Conservation (phyloP, 805 yeast species). For the Candida hungchunana region DNA sequence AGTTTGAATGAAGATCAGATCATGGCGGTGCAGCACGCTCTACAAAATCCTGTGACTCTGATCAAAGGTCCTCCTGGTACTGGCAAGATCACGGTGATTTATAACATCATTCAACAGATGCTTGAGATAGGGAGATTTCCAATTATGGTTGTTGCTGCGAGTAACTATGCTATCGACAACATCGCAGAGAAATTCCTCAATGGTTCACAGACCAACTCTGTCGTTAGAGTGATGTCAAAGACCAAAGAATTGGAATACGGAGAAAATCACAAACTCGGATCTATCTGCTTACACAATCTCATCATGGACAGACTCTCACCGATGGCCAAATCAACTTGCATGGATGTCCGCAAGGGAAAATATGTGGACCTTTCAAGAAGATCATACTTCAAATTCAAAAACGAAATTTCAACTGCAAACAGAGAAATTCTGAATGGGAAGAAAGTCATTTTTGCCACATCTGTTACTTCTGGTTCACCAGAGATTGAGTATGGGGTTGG, state of each 20-base stretch:
- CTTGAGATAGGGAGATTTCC: conserved; percentile 54
- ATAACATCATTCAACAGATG: conserved; percentile 57
- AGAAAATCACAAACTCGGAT: conserved; percentile 48
- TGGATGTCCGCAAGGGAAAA: conserved; percentile 39
- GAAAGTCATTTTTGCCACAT: conserved; percentile 68
- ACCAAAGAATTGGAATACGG: conserved; percentile 61
- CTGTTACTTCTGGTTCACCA: conserved; percentile 70
- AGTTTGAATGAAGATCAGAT: conserved; percentile 56
- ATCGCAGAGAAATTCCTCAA: conserved; percentile 68
- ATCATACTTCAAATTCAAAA: too few relatives aligned
- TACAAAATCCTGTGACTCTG: conserved; percentile 38
- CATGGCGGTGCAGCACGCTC: conserved; percentile 34
- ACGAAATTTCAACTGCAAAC: too few relatives aligned
- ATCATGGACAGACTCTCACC: conserved; percentile 46
- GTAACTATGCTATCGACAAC: conserved; percentile 72
- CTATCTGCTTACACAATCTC: conserved; percentile 62
- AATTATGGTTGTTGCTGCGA: conserved; percentile 68
- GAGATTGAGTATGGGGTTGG: too few relatives aligned
- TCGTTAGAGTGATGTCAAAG: conserved; percentile 54
- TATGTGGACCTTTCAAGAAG: conserved; percentile 51
- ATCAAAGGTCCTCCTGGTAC: conserved; percentile 86
- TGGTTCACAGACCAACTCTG: conserved; percentile 42
- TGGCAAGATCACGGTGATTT: conserved; percentile 71
- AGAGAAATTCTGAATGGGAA: too few relatives aligned
- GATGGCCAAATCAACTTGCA: too few relatives aligned